These are phyloP conservation scores for Spiraea crenata DNA, from an alignment of 331 rosid species.

Conservation along the genomic window DNA sequence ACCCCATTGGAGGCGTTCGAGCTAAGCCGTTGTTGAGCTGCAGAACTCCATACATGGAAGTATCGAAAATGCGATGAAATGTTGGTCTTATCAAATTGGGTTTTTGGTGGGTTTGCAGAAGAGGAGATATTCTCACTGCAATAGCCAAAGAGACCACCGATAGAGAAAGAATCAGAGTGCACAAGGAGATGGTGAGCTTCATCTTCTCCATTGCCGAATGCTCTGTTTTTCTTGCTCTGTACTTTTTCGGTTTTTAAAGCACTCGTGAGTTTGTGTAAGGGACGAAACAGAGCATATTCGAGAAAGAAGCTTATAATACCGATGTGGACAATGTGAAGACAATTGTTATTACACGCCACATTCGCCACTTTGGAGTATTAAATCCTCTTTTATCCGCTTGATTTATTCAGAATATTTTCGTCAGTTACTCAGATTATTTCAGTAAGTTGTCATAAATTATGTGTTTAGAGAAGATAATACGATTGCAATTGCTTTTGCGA, in stretches of 20 bases:
- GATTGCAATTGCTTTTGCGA: too few species aligned
- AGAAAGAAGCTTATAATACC: background rate
- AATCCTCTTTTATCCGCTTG: background rate
- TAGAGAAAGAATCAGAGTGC: conserved; percentile 27
- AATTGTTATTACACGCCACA: background rate
- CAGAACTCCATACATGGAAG: conserved; percentile 70
- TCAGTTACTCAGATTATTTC: background rate
- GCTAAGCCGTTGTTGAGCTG: conserved; percentile 86
- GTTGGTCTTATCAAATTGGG: conserved; percentile 44
- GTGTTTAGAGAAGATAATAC: too few species aligned
- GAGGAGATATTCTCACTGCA: conserved; percentile 38
- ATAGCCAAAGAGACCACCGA: conserved; percentile 29
- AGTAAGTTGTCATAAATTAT: too few species aligned
- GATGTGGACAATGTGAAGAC: background rate
- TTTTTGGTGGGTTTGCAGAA: conserved; percentile 45
- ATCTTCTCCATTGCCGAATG: conserved; percentile 43
- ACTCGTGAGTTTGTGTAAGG: background rate
- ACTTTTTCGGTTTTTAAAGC: background rate
- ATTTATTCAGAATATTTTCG: background rate
- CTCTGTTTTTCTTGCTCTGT: background rate
- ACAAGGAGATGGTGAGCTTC: conserved; percentile 20
- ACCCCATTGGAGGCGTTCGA: conserved; percentile 96
- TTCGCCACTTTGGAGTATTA: background rate
- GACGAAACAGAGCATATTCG: background rate
- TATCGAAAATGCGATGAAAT: conserved; percentile 58